These are phyloP conservation scores for Thecaphora thlaspeos DNA, from an alignment of 1,284 basidiomycete genomes.

Conservation along the genomic window DNA sequence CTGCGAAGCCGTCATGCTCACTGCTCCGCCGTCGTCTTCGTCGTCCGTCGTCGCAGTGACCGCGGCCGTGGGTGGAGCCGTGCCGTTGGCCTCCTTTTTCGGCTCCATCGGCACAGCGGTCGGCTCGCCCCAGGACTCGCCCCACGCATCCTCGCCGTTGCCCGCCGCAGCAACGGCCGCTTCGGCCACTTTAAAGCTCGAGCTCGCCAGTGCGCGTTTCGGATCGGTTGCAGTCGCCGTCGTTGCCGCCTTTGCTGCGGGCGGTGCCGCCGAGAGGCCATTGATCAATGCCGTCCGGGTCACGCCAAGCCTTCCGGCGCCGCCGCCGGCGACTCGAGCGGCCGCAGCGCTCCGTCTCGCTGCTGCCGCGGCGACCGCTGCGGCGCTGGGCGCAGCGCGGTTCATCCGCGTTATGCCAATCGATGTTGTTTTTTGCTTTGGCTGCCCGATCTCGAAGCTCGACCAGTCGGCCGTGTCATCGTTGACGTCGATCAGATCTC, in stretches of 20 bases:
- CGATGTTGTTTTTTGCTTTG: constrained; percentile 21
- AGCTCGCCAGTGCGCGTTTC: constrained; percentile 20
- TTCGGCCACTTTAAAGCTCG: constrained; percentile 27
- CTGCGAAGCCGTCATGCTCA: constrained; percentile 14
- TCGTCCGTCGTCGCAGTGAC: not conserved
- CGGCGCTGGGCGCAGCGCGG: constrained; percentile 11
- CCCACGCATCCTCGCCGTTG: constrained; percentile 14
- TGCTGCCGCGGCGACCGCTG: not conserved
- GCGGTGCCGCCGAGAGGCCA: not conserved
- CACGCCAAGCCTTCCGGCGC: not conserved
- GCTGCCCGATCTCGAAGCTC: constrained; percentile 34
- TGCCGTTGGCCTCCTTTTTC: not conserved
- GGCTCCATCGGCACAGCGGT: no score
- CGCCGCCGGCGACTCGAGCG: not conserved
- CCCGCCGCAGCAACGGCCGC: constrained; percentile 12
- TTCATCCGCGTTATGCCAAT: constrained; percentile 19
- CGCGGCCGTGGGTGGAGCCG: not conserved
- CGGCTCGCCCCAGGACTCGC: constrained; percentile 24
- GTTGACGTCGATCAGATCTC: constrained; percentile 46
- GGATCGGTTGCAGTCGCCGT: constrained; percentile 12
- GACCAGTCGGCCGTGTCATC: constrained; percentile 49
- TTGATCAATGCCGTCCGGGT: not conserved
- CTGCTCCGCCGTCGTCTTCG: not conserved
- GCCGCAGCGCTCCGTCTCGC: not conserved
- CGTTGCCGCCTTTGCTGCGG: constrained; percentile 3